Evolutionary conservation across 192 early-diverging fungal species (phyloP).

Genomic region (Umbelopsis ramanniana): DNA sequence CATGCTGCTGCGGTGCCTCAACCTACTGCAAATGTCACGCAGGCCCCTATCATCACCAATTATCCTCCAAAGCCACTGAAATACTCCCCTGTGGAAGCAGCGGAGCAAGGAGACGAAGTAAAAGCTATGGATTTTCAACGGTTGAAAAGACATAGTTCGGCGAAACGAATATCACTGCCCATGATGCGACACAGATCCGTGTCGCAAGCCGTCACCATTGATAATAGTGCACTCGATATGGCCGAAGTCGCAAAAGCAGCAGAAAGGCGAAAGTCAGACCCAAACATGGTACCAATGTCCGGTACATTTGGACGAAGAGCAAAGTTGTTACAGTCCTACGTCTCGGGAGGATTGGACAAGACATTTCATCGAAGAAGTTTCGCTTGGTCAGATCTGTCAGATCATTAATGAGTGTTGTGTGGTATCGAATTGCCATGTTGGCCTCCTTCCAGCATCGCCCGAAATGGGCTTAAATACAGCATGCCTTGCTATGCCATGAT

Average conservation of each 20-base stretch:
- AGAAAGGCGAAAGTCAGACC: constrained; percentile 14
- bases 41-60: neutral
- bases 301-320: constrained; percentile 2
- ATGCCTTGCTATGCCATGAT: too few species aligned
- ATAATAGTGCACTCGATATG: neutral
- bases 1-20: neutral
- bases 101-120: neutral
- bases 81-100: constrained; percentile 31
- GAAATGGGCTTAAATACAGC: too few species aligned
- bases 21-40: neutral
- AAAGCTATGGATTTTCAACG: constrained; percentile 1
- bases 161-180: constrained; percentile 9
- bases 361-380: neutral
- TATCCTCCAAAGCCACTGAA: constrained; percentile 36
- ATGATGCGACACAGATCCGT: constrained; percentile 5
- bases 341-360: neutral
- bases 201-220: neutral
- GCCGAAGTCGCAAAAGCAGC: neutral
- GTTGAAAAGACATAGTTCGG: neutral
- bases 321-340: neutral
- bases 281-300: constrained; percentile 1
- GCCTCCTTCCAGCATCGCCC: too few species aligned
- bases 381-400: too few species aligned
- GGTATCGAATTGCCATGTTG: too few species aligned
- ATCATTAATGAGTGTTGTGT: too few species aligned